These are phyloP conservation scores for Phytopythium kandeliae DNA, from an alignment of 352 stramenopile species.

Conservation along the genomic window DNA sequence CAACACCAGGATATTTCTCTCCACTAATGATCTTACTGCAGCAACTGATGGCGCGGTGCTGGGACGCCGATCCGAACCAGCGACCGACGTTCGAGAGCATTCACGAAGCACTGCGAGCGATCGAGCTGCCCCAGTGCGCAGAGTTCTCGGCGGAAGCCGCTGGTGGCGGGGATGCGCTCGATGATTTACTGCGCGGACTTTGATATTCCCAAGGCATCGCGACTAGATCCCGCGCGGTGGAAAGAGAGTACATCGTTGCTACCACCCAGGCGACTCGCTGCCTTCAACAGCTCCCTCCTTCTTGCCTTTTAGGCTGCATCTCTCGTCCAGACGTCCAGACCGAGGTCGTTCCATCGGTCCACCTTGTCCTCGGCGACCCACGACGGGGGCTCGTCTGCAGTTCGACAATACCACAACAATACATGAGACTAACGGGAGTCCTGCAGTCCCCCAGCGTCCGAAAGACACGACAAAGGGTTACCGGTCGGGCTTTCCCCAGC, in stretches of 20 bases:
- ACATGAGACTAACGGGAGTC: neutral
- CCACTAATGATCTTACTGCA: slow-evolving; percentile 10
- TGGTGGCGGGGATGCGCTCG: slow-evolving; percentile 52
- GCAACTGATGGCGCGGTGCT: slow-evolving; percentile 64
- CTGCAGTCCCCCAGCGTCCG: no score
- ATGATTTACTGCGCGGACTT: slow-evolving; percentile 36
- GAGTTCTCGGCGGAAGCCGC: slow-evolving; percentile 26
- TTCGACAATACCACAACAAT: neutral
- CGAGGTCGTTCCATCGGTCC: slow-evolving; percentile 77
- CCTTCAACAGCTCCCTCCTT: no score
- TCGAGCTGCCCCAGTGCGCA: slow-evolving; percentile 23
- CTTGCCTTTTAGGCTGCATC: slow-evolving; percentile 25
- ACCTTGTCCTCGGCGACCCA: slow-evolving; percentile 53
- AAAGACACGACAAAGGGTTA: slow-evolving; percentile 4
- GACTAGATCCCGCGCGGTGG: no score
- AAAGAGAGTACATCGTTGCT: no score
- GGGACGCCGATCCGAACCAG: slow-evolving; percentile 41
- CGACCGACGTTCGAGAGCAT: slow-evolving; percentile 62
- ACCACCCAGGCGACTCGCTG: no score
- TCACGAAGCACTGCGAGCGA: slow-evolving; percentile 28
- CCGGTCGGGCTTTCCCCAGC: slow-evolving; percentile 41
- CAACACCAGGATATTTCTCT: no score
- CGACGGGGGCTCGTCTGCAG: slow-evolving; percentile 38
- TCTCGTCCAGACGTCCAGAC: slow-evolving; percentile 55
- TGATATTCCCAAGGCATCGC: slow-evolving; percentile 14